Conservation (phyloP, 768 basidiomycete species). For the Leccinum ochraceum region DNA sequence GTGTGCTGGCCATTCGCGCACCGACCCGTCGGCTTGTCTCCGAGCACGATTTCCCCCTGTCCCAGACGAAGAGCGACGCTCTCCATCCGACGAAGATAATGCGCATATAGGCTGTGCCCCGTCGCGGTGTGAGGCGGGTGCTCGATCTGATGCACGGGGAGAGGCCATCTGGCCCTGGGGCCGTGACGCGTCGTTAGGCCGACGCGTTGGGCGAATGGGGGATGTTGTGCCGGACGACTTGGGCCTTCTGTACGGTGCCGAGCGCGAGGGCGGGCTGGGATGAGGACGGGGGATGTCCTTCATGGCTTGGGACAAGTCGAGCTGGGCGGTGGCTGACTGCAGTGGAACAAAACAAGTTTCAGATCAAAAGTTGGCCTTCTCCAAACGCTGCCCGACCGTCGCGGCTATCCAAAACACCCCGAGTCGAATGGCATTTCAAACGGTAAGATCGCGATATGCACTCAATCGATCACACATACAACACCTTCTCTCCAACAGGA, state of each 20-base stretch:
- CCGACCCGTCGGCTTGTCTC: constrained; percentile 9
- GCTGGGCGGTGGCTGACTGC: constrained; percentile 19
- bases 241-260: constrained; percentile 23
- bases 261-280: constrained; percentile 3
- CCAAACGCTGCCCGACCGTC: constrained; percentile 11
- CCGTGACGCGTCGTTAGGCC: constrained; percentile 14
- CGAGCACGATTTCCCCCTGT: constrained; percentile 12
- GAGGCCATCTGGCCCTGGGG: constrained; percentile 3
- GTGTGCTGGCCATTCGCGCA: constrained; percentile 8
- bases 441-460: not conserved
- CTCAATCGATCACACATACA: not conserved
- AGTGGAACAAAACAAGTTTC: constrained; percentile 11
- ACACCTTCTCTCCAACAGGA: not conserved
- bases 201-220: constrained; percentile 14
- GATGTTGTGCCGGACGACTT: constrained; percentile 6
- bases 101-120: constrained; percentile 8
- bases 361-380: constrained; percentile 4
- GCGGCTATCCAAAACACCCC: constrained; percentile 1
- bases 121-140: constrained; percentile 3
- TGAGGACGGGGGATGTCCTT: constrained; percentile 26
- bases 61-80: constrained; percentile 3
- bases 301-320: constrained; percentile 21
- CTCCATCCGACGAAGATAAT: not conserved
- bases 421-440: not conserved
- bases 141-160: constrained; percentile 10